Evolutionary conservation across 345 rosid genomes (phyloP).

Genomic region (Citropsis articulata): DNA sequence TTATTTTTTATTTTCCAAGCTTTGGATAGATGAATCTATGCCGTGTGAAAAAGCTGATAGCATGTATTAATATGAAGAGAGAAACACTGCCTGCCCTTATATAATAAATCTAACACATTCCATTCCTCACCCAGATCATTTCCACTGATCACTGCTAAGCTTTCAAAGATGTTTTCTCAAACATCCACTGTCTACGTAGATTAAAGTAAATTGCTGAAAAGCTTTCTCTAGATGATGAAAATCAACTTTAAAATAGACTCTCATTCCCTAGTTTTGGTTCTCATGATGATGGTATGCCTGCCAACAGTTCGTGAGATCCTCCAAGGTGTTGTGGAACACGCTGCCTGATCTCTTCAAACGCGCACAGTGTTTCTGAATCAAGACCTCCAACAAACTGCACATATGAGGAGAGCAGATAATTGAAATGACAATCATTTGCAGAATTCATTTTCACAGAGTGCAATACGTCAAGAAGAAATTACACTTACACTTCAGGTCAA

Average conservation of each 20-base stretch:
- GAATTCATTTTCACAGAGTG: neutral
- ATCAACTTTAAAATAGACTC: neutral
- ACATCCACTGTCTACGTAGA: neutral
- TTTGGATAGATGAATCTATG: neutral
- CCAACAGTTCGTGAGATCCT: slow-evolving; percentile 40
- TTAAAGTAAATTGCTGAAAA: neutral
- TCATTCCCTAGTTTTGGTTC: neutral
- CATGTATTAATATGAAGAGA: neutral
- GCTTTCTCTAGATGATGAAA: neutral
- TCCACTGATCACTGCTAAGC: neutral
- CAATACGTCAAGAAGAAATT: neutral
- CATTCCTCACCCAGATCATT: neutral
- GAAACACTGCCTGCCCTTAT: neutral
- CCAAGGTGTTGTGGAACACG: slow-evolving; percentile 53
- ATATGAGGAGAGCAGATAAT: neutral
- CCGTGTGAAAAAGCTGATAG: neutral
- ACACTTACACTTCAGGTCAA: neutral
- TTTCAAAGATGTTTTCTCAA: neutral
- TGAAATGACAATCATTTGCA: neutral
- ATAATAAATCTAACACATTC: neutral
- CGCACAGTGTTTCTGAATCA: slow-evolving; percentile 79
- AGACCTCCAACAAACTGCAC: slow-evolving; percentile 84
- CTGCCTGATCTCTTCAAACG: slow-evolving; percentile 78
- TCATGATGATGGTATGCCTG: slow-evolving; percentile 51
- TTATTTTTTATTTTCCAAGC: too few species aligned